Base-by-base conservation (phyloP, 2,329 filamentous ascomycete genomes). In the Herpomyces periplanetae region DNA sequence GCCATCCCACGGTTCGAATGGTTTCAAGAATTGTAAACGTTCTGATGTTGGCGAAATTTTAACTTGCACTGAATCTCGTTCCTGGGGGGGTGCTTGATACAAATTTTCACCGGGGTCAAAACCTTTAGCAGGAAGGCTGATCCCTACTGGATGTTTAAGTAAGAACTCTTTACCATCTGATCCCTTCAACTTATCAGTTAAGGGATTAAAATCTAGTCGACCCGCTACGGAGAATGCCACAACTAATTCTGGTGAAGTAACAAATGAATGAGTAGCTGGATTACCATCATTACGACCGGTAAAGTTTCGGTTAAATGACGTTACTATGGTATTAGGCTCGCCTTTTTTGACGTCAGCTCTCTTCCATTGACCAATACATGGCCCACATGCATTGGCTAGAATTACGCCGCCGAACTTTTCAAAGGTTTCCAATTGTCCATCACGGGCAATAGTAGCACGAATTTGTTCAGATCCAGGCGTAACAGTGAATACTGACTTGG, bases 251-350 rank as follows among this genome's bases (percentile, higher is more conserved):
- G 71, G 71, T 4, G 69, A 85, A 27, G 71, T 62, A 29, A 85
- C 71, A 41, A 87, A 87, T 23, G 68, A 68, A 49, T 85, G 71
- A 19, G 71, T 87, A 21, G 69, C 69, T 15, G 71, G 71, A 52
- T 87, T 91, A 29, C 66, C 71, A 31, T 87, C 73, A 42, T 91
- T 91, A 38, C 80, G 69, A 29, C 75, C 75, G 25, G 75, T 91
- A 50, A 96, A 91, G 59, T 96, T 91, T 44, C 80, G 71, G 63
- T 96, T 96, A 61, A 88, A 96, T 11, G 80, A 91, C 17, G 73
- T 88, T 38, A 96, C 50, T 40, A 96, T 96, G 4, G 71, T 84
- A 59, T 96, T 96, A 34, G 71, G 49, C 32, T 66, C 60, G 29
- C 75, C 75, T 57, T 91, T 88, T 53, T 73, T 64, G 22, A 88